These are phyloP conservation scores for Pelargonium australe DNA, from an alignment of 441 rosid genomes.

Conservation along the genomic window DNA sequence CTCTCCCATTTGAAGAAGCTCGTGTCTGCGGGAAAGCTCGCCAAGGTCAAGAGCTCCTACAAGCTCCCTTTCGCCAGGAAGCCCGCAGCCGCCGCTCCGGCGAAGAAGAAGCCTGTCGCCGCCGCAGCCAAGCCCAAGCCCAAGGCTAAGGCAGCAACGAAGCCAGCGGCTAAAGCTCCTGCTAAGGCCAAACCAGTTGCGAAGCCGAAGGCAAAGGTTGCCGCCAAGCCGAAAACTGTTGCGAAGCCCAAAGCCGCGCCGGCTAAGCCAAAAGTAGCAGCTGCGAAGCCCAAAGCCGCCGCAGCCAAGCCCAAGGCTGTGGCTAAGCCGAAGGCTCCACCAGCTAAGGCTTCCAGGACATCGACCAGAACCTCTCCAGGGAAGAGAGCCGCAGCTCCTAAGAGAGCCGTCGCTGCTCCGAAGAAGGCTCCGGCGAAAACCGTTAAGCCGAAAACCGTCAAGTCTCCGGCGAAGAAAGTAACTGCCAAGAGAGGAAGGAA, in stretches of 20 bases:
- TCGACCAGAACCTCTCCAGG: slow-evolving; percentile 52
- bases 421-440: slow-evolving; percentile 31
- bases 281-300: slow-evolving; percentile 30
- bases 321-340: slow-evolving; percentile 34
- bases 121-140: slow-evolving; percentile 34
- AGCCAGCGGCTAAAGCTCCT: slow-evolving; percentile 25
- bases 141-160: slow-evolving; percentile 17
- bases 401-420: slow-evolving; percentile 20
- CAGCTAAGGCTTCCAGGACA: slow-evolving; percentile 55
- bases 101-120: slow-evolving; percentile 2
- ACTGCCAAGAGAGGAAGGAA: slow-evolving; percentile 33
- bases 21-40: slow-evolving; percentile 57
- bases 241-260: slow-evolving; percentile 15
- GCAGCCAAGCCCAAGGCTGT: slow-evolving; percentile 37
- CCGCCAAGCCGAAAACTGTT: slow-evolving; percentile 26
- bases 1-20: slow-evolving; percentile 63
- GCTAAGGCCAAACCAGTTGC: slow-evolving; percentile 6
- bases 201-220: slow-evolving; percentile 23
- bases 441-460: slow-evolving; percentile 30
- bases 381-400: slow-evolving; percentile 28
- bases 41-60: slow-evolving; percentile 68
- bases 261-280: slow-evolving; percentile 11
- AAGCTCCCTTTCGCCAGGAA: slow-evolving; percentile 44
- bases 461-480: slow-evolving; percentile 36
- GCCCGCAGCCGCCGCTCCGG: slow-evolving; percentile 18